phyloP scores from a whole-genome alignment of 2,329 filamentous ascomycete species.

The Aspergillus amoenus region DNA sequence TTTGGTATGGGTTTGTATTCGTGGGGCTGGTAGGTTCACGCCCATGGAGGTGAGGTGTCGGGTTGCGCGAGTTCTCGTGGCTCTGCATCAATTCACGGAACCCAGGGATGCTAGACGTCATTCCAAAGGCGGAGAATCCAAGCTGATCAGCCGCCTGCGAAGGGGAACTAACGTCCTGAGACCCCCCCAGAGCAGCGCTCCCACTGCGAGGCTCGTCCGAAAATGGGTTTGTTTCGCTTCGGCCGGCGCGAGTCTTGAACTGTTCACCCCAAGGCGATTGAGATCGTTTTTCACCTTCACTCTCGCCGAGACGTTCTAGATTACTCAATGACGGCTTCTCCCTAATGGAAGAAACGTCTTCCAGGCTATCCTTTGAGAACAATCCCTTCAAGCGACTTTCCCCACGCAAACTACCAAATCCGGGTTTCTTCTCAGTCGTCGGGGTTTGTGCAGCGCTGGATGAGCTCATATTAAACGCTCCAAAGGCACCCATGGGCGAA shows the following conservation, averaged over 20 bases:
- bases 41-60: slow-evolving; percentile 51
- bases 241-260: slow-evolving; percentile 47
- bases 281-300: slow-evolving; percentile 45
- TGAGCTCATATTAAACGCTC: slow-evolving; percentile 73
- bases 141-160: slow-evolving; percentile 52
- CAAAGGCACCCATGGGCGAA: slow-evolving; percentile 80
- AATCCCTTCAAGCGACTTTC: slow-evolving; percentile 85
- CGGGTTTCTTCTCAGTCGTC: slow-evolving; percentile 68
- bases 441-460: slow-evolving; percentile 44
- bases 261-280: slow-evolving; percentile 54
- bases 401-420: slow-evolving; percentile 65
- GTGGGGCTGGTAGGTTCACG: slow-evolving; percentile 83
- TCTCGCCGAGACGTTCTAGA: slow-evolving; percentile 55
- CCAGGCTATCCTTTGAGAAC: slow-evolving; percentile 73
- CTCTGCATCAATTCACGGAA: slow-evolving; percentile 58
- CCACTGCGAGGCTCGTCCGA: slow-evolving; percentile 54
- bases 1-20: slow-evolving; percentile 94
- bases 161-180: slow-evolving; percentile 65
- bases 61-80: slow-evolving; percentile 58
- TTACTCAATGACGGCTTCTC: slow-evolving; percentile 56
- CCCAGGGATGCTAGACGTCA: slow-evolving; percentile 58
- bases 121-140: slow-evolving; percentile 61
- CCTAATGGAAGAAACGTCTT: slow-evolving; percentile 58
- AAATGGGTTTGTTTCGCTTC: slow-evolving; percentile 52
- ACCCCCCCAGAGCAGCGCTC: slow-evolving; percentile 70